These are phyloP conservation scores for Kregervanrija pseudodelftensis DNA, from an alignment of 805 yeast species.

Conservation along the genomic window DNA sequence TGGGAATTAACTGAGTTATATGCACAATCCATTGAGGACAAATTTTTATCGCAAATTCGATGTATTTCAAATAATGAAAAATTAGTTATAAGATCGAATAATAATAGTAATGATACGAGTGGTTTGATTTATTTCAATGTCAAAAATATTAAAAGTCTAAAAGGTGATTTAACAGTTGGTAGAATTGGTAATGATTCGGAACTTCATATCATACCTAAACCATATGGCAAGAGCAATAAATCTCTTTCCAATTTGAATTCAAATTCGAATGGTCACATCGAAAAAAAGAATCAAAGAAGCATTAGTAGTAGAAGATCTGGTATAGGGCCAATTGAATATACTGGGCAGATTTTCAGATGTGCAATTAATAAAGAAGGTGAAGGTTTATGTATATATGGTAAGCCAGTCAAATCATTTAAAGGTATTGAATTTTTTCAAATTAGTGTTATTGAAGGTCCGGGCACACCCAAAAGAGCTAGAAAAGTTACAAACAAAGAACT, in stretches of 20 bases:
- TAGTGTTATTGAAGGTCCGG: slow-evolving; percentile 47
- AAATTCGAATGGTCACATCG: slow-evolving; percentile 14
- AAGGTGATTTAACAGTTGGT: slow-evolving; percentile 24
- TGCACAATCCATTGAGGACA: slow-evolving; percentile 68
- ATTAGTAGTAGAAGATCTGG: slow-evolving; percentile 23
- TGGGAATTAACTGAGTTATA: slow-evolving; percentile 89
- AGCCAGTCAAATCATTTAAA: slow-evolving; percentile 25
- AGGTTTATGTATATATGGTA: slow-evolving; percentile 1
- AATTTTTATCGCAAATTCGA: slow-evolving; percentile 71
- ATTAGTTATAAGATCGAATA: slow-evolving; percentile 64
- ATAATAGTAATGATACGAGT: slow-evolving; percentile 38
- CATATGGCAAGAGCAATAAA: slow-evolving; percentile 18
- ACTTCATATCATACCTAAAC: slow-evolving; percentile 61
- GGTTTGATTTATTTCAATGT: slow-evolving; percentile 52
- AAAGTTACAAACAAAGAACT: slow-evolving; percentile 7
- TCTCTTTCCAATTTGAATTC: slow-evolving; percentile 13
- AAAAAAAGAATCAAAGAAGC: slow-evolving; percentile 23
- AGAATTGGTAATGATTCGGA: slow-evolving; percentile 35
- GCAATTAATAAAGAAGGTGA: not conserved
- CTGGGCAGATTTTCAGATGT: slow-evolving; percentile 4
- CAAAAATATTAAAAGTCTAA: slow-evolving; percentile 31
- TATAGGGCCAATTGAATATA: not conserved
- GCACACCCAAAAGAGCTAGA: slow-evolving; percentile 20
- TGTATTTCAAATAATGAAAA: slow-evolving; percentile 55
- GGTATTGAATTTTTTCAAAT: slow-evolving; percentile 41